Percentiles rank a stretch among this genome's conserved stretches.
phyloP scores from a whole-genome alignment of 2,329 filamentous ascomycete species.

The Amylocarpus encephaloides region DNA sequence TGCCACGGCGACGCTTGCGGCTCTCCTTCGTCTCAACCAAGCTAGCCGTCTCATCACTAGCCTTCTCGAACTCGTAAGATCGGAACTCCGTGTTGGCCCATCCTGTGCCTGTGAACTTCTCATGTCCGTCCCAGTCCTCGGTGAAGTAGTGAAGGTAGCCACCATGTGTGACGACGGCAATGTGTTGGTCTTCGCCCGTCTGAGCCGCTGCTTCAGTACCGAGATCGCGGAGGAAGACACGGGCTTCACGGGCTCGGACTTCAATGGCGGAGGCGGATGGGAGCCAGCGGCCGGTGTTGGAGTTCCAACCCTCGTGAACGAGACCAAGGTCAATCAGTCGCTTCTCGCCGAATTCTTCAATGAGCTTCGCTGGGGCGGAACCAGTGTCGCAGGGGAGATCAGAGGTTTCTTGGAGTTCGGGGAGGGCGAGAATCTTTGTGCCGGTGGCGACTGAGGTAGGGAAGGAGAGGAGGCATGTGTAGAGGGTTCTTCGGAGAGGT shows the following conservation, averaged over 20 bases:
- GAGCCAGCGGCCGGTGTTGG: conserved; percentile 43
- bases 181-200: conserved; percentile 48
- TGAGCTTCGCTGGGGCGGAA: conserved; percentile 47
- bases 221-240: conserved; percentile 50
- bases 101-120: conserved; percentile 26
- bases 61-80: conserved; percentile 23
- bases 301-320: conserved; percentile 64
- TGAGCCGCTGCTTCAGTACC: not conserved
- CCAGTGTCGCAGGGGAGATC: conserved; percentile 73
- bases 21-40: conserved; percentile 26
- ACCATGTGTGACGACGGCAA: conserved; percentile 76
- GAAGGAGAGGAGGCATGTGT: conserved; percentile 70
- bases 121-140: conserved; percentile 63
- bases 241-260: conserved; percentile 45
- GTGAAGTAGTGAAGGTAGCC: conserved; percentile 81
- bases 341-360: conserved; percentile 49
- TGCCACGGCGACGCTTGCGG: conserved; percentile 25
- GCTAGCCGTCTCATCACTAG: conserved; percentile 16
- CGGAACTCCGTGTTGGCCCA: conserved; percentile 30
- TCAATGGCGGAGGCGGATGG: conserved; percentile 16
- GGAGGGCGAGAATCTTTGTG: conserved; percentile 53
- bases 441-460: conserved; percentile 42
- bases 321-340: conserved; percentile 55
- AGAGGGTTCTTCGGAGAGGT: conserved; percentile 73
- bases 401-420: conserved; percentile 73